Evolutionary conservation across 2,329 filamentous ascomycete genomes (phyloP).

Genomic region (Ceratocystis huliohia): DNA sequence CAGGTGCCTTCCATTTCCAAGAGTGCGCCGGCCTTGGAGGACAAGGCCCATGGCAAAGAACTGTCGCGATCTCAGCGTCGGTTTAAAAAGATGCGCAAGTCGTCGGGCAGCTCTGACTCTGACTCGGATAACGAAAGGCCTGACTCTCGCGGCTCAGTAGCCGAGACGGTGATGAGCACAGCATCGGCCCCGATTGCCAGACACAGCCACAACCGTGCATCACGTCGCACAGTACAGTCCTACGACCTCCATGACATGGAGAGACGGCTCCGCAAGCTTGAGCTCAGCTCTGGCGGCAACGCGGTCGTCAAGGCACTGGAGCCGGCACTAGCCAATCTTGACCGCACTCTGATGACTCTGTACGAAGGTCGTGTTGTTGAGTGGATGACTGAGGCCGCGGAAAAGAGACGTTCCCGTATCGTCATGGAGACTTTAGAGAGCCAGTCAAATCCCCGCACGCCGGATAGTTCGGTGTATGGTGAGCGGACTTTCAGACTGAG

Average conservation of each 20-base stretch:
- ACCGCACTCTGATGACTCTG: constrained; percentile 28
- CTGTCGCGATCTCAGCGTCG: neutral
- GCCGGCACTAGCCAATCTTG: constrained; percentile 35
- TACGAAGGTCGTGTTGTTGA: constrained; percentile 21
- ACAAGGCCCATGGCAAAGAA: neutral
- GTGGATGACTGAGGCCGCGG: constrained; percentile 19
- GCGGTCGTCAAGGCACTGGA: constrained; percentile 34
- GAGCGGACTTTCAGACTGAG: constrained; percentile 18
- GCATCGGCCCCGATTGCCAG: constrained; percentile 18
- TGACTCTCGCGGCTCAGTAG: constrained; percentile 5
- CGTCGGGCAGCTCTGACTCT: neutral
- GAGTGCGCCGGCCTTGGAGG: neutral
- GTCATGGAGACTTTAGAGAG: constrained; percentile 13
- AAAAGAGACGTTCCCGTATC: constrained; percentile 15
- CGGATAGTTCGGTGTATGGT: constrained; percentile 14
- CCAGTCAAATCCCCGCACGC: constrained; percentile 16
- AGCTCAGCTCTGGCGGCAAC: constrained; percentile 33
- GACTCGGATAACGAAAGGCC: constrained; percentile 4
- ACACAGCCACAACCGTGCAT: constrained; percentile 17
- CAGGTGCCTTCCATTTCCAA: constrained; percentile 17
- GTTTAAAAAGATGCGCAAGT: neutral
- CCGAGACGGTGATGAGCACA: constrained; percentile 3
- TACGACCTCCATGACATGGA: constrained; percentile 37
- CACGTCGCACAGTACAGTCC: constrained; percentile 13
- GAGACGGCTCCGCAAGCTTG: constrained; percentile 34